A percentile compares a stretch with the other conserved stretches of the same genome.
phyloP scores from a whole-genome alignment of 2,329 filamentous ascomycete species.

The Fusarium anguioides region DNA sequence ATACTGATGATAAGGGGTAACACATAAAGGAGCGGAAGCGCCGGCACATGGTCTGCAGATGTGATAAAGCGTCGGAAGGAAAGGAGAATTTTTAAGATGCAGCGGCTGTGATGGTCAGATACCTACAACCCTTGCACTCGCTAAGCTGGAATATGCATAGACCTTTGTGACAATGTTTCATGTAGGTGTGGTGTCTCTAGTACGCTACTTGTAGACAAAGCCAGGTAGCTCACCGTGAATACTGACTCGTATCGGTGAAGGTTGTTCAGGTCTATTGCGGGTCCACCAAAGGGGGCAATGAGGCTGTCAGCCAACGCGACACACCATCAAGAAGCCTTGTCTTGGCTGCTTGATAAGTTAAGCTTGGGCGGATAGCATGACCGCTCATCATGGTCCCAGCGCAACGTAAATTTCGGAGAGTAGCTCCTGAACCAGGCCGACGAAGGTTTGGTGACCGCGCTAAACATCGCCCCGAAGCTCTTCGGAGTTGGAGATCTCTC shows the following conservation, averaged over 20 bases:
- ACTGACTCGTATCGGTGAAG: too few relatives aligned
- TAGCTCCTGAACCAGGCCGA: too few relatives aligned
- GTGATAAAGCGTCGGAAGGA: neutral
- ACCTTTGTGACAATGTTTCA: neutral
- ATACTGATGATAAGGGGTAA: neutral
- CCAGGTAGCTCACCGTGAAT: neutral
- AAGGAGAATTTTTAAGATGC: neutral
- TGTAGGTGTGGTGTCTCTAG: neutral
- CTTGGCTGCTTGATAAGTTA: neutral
- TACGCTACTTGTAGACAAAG: neutral
- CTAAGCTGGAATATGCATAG: too few relatives aligned
- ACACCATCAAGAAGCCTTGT: neutral
- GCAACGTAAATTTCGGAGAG: neutral
- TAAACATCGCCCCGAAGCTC: too few relatives aligned
- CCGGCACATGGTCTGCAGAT: neutral
- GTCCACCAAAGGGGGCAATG: neutral
- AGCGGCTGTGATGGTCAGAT: too few relatives aligned
- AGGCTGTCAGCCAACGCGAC: neutral
- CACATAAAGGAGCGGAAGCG: neutral
- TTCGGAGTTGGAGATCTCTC: too few relatives aligned
- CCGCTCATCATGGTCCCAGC: neutral
- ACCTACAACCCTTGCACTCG: too few relatives aligned
- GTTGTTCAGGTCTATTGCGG: neutral
- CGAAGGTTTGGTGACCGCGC: too few relatives aligned
- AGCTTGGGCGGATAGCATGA: too few relatives aligned